Base-by-base conservation (phyloP, 768 basidiomycete genomes). In the Dendrothele bispora region DNA sequence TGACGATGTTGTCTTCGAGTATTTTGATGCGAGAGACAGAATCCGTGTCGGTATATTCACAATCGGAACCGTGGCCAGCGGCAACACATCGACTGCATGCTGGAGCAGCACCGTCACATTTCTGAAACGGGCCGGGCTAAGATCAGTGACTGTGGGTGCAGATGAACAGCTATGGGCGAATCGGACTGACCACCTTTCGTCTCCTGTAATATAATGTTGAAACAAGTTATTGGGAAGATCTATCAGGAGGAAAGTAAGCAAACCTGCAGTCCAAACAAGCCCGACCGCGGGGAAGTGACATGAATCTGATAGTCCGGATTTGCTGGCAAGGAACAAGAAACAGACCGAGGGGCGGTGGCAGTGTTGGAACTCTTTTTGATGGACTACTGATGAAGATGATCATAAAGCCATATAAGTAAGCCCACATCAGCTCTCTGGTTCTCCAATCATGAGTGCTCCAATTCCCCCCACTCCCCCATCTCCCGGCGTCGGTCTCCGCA, bases 401-500 rank as follows among this genome's bases (percentile, higher is more conserved):
- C n/a, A n/a, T n/a, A n/a, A n/a, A n/a, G 22, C 36, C 10, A 25
- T 15, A 10, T 40, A 39, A 22, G 38, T 39, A 39, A 39, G 38
- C 38, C 12, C 28, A 40, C n/a, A 15, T 25, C 20, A 7, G 21
- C 37, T 38, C 35, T 12, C 25, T 17, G 29, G n/a, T 20, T 28
- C 7, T 24, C 25, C 43, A 32, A 48, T 40, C 45, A 55, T 53
- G 48, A 53, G 47, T 26, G 22, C 53, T 38, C 21, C 56, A 37
- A 50, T 51, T 21, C 51, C 59, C 35, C 48, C 59, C 21, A 57
- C 62, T 14, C 67, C 68, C 30, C 57, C 64, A 15, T 74, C 77
- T 11, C 77, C 75, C 24, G 69, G 73, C 35, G 66, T 75, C 46
- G 66, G 66, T 14, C 56, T 66, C 11, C 79, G 83, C 54, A 82